Percentiles rank a stretch among this genome's conserved stretches.
Conservation (phyloP, 23 red algal species). For the Gracilaria domingensis region DNA sequence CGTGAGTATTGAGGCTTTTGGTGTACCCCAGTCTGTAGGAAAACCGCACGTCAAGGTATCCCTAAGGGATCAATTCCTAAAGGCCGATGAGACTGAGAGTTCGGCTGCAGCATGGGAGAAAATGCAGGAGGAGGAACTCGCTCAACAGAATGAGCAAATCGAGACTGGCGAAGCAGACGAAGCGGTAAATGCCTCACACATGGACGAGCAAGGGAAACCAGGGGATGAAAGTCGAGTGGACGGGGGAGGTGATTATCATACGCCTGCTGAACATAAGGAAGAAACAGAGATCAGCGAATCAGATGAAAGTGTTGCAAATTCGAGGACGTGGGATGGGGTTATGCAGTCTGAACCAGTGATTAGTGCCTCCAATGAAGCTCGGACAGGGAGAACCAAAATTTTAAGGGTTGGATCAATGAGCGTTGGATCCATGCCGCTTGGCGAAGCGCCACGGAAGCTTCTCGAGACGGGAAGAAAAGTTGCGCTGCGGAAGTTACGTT, state of each 20-base stretch:
- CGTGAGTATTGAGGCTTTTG: conserved; percentile 18
- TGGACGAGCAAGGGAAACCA: not conserved
- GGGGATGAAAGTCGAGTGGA: not conserved
- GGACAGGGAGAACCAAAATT: not conserved
- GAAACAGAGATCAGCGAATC: not conserved
- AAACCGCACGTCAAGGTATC: conserved; percentile 20
- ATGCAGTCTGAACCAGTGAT: not conserved
- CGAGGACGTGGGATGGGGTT: not conserved
- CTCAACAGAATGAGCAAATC: conserved; percentile 2
- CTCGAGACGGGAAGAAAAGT: not conserved
- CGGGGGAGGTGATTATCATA: not conserved
- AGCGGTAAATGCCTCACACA: not conserved
- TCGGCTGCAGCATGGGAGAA: conserved; percentile 26
- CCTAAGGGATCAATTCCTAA: conserved; percentile 28
- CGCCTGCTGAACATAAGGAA: too few relatives aligned
- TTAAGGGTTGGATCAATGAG: not conserved
- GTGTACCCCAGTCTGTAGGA: conserved; percentile 23
- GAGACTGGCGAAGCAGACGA: not conserved
- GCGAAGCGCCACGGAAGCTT: not conserved
- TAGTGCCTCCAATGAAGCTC: not conserved
- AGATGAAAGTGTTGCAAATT: not conserved
- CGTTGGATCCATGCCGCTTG: not conserved
- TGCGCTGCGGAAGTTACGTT: not conserved
- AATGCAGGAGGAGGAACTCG: not conserved
- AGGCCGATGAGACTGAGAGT: conserved; percentile 30